These are phyloP conservation scores for Mallotus japonicus DNA, from an alignment of 441 rosid species.

Conservation along the genomic window DNA sequence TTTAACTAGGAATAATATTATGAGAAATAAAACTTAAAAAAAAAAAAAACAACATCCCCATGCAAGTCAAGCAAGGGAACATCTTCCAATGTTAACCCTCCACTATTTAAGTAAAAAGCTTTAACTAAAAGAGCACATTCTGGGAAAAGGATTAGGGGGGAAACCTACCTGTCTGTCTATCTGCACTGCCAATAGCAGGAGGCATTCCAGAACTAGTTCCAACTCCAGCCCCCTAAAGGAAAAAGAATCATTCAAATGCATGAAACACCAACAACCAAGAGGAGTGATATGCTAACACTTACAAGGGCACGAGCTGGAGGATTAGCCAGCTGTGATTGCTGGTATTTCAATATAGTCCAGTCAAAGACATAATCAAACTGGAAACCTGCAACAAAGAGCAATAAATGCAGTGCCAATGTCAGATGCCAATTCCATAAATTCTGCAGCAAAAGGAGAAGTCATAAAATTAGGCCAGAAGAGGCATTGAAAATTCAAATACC, in stretches of 20 bases:
- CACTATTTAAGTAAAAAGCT: not conserved
- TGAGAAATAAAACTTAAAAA: no score
- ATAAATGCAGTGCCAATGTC: slow-evolving; percentile 2
- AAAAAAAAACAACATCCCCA: no score
- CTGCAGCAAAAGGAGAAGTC: not conserved
- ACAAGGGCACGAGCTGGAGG: slow-evolving; percentile 70
- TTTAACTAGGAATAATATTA: not conserved
- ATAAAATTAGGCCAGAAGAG: not conserved
- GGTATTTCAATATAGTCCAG: slow-evolving; percentile 96
- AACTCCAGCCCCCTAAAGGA: slow-evolving; percentile 63
- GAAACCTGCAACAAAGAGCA: slow-evolving; percentile 54
- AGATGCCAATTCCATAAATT: not conserved
- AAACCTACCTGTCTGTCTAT: slow-evolving; percentile 63
- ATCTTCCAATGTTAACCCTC: no score
- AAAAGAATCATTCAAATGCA: slow-evolving; percentile 24
- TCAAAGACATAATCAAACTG: slow-evolving; percentile 97
- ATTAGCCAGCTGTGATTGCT: slow-evolving; percentile 84
- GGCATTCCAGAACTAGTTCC: slow-evolving; percentile 89
- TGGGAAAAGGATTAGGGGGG: no score
- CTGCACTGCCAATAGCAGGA: slow-evolving; percentile 64
- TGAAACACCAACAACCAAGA: slow-evolving; percentile 12
- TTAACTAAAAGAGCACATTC: not conserved
- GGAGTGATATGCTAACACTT: slow-evolving; percentile 24
- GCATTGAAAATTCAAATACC: not conserved
- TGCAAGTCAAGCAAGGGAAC: no score